Conservation (phyloP, 2,329 filamentous ascomycete species). For the Scedosporium apiospermum region DNA sequence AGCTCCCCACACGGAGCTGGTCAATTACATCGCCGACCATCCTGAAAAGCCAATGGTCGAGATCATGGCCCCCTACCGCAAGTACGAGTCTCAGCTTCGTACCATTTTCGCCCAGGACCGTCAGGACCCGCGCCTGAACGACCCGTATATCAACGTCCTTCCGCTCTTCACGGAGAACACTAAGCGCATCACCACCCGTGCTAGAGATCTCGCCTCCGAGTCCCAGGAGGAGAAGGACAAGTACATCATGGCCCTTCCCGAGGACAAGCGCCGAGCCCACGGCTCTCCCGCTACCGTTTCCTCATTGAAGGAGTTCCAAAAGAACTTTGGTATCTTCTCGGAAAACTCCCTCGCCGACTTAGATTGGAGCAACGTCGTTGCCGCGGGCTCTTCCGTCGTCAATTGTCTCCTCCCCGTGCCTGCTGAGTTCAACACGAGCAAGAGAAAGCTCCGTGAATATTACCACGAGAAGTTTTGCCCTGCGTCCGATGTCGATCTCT, state of each 20-base stretch:
- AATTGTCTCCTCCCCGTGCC: constrained; percentile 69
- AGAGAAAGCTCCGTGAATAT: constrained; percentile 57
- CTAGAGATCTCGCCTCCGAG: constrained; percentile 49
- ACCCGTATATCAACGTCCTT: constrained; percentile 52
- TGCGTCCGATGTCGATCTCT: constrained; percentile 79
- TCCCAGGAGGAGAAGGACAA: constrained; percentile 48
- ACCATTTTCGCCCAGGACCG: constrained; percentile 61
- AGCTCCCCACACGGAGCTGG: constrained; percentile 33
- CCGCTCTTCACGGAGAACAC: constrained; percentile 55
- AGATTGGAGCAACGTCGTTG: constrained; percentile 76
- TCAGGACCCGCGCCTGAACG: constrained; percentile 43
- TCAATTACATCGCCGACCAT: constrained; percentile 44
- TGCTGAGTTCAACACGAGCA: constrained; percentile 48
- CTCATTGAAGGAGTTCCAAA: constrained; percentile 60
- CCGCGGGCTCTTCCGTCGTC: constrained; percentile 70
- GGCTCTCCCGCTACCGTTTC: constrained; percentile 60
- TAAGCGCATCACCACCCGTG: constrained; percentile 48
- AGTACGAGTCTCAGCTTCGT: constrained; percentile 58
- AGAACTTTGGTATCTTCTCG: constrained; percentile 74
- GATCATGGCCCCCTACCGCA: constrained; percentile 55
- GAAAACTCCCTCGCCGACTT: constrained; percentile 67
- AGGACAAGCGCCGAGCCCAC: constrained; percentile 49
- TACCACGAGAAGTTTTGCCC: constrained; percentile 76
- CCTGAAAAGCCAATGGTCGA: constrained; percentile 43
- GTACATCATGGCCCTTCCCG: constrained; percentile 61